Percentiles rank a stretch among this genome's conserved stretches.
Evolutionary conservation across 805 yeast genomes (phyloP).

Genomic region (Lipomyces kockii): DNA sequence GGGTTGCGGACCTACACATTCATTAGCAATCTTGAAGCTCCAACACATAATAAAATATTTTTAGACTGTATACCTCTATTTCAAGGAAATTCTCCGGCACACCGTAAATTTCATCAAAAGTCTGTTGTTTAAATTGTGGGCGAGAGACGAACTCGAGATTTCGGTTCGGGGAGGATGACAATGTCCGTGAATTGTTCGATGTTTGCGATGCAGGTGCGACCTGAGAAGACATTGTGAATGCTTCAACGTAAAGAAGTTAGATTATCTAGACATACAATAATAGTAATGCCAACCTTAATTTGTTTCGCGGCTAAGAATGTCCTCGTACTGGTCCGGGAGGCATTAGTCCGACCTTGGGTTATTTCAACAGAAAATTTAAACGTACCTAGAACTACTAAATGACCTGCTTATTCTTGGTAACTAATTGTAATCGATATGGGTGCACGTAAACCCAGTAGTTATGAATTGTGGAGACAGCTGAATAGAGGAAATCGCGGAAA

Average conservation of each 20-base stretch:
- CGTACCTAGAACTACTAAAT: neutral
- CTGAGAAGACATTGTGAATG: constrained; percentile 8
- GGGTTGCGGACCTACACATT: constrained; percentile 61
- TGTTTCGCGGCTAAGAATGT: neutral
- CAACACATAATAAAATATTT: neutral
- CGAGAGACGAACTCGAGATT: constrained; percentile 38
- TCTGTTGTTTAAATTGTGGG: constrained; percentile 58
- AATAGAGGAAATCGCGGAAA: neutral
- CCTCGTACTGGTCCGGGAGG: neutral
- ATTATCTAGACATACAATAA: neutral
- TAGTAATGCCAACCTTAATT: neutral
- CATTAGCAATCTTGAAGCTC: neutral
- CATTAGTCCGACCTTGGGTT: neutral
- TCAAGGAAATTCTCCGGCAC: constrained; percentile 95
- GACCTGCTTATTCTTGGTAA: neutral
- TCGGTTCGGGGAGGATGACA: constrained; percentile 25
- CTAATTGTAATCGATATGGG: neutral
- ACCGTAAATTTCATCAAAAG: constrained; percentile 83
- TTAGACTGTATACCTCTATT: constrained; percentile 67
- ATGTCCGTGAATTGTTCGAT: constrained; percentile 10
- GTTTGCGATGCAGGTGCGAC: neutral
- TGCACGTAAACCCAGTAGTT: neutral
- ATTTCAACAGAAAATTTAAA: neutral
- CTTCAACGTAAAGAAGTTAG: neutral
- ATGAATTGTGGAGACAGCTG: neutral